Conservation (phyloP, 2,329 filamentous ascomycete genomes). For the Orbilia javanica region DNA sequence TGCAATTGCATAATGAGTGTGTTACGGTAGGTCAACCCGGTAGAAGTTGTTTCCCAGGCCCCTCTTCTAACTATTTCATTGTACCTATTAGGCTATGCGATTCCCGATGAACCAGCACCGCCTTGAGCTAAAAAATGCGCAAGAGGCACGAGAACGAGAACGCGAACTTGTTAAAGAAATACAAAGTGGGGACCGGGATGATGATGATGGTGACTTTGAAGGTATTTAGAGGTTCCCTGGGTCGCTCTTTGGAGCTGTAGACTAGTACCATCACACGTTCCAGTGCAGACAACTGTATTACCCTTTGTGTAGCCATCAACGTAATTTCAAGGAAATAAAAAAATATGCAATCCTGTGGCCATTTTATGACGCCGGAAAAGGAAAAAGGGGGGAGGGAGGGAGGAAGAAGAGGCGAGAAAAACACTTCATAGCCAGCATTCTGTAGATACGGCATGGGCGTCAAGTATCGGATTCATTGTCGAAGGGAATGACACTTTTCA, state of each 20-base stretch:
- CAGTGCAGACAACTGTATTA: not conserved
- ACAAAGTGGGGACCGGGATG: constrained; percentile 95
- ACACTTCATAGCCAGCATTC: not conserved
- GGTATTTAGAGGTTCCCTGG: constrained; percentile 76
- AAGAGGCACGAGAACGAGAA: constrained; percentile 96
- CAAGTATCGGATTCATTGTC: not conserved
- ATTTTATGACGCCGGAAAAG: not conserved
- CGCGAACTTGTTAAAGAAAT: constrained; percentile 99
- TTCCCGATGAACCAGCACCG: constrained; percentile 99
- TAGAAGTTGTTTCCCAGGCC: not conserved
- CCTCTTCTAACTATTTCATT: constrained; percentile 62
- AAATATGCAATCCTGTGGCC: no score
- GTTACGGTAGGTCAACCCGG: constrained; percentile 78
- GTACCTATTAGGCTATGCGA: constrained; percentile 82
- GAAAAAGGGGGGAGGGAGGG: not conserved
- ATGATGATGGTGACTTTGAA: constrained; percentile 97
- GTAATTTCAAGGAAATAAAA: not conserved
- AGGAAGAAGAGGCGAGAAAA: no score
- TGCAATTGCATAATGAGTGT: constrained; percentile 94
- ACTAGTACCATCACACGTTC: not conserved
- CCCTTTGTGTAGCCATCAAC: not conserved
- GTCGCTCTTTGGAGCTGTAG: not conserved
- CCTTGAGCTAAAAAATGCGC: constrained; percentile 95
- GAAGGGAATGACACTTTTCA: constrained; percentile 13
- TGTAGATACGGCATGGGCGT: not conserved